phyloP scores from a whole-genome alignment of 2,329 filamentous ascomycete species.

The Colletotrichum chrysophilum region DNA sequence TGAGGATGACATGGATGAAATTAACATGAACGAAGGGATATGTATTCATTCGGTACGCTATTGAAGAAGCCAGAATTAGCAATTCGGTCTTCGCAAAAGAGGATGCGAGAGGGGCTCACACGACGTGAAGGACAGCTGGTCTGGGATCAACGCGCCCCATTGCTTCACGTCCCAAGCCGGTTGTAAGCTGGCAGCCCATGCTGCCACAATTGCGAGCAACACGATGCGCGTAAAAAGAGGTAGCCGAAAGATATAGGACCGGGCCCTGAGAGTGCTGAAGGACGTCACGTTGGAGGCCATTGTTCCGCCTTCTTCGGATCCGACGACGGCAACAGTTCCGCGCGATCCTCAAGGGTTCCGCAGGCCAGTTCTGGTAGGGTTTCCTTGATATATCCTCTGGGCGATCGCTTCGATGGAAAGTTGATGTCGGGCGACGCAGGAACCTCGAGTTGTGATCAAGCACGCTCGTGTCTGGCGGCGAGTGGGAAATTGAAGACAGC shows the following conservation, averaged over 20 bases:
- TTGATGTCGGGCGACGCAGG: neutral
- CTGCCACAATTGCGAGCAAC: slow-evolving; percentile 61
- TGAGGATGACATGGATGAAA: slow-evolving; percentile 81
- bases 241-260: slow-evolving; percentile 83
- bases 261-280: slow-evolving; percentile 76
- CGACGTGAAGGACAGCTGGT: slow-evolving; percentile 72
- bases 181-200: slow-evolving; percentile 72
- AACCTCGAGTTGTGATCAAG: neutral
- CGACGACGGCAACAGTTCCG: neutral
- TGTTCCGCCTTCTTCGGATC: neutral
- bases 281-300: slow-evolving; percentile 14
- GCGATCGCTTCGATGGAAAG: neutral
- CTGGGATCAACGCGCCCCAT: slow-evolving; percentile 82
- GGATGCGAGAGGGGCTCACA: slow-evolving; percentile 63
- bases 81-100: neutral
- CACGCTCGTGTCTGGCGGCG: neutral
- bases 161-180: slow-evolving; percentile 73
- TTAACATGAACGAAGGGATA: slow-evolving; percentile 87
- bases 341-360: neutral
- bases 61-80: neutral
- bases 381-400: neutral
- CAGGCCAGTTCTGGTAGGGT: neutral
- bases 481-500: slow-evolving; percentile 1
- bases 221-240: slow-evolving; percentile 82
- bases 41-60: slow-evolving; percentile 92